Percentiles rank a stretch among this genome's conserved stretches.
Conservation (phyloP, 306 rosid genomes). For the Cicer yamashitae region DNA sequence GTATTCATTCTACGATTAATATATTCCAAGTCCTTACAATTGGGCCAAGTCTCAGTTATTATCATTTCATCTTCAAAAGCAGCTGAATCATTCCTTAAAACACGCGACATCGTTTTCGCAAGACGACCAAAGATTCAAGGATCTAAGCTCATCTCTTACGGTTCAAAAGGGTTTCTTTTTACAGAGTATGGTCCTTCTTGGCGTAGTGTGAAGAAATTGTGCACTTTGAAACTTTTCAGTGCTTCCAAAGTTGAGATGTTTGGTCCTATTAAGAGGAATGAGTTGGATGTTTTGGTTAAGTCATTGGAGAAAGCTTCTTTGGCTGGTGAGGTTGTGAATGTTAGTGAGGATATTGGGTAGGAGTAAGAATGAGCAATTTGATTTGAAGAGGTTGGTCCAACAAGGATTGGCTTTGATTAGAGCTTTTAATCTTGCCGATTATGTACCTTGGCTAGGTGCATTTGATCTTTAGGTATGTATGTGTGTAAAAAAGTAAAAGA, state of each 20-base stretch:
- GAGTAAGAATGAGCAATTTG: constrained; percentile 6
- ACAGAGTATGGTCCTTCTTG: neutral
- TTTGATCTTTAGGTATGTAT: constrained; percentile 40
- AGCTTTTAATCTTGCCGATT: constrained; percentile 42
- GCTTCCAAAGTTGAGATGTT: constrained; percentile 27
- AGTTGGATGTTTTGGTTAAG: neutral
- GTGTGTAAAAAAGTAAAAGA: too few species aligned
- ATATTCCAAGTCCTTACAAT: neutral
- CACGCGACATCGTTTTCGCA: neutral
- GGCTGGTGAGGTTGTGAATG: neutral
- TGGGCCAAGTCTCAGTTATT: neutral
- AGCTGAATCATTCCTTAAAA: neutral
- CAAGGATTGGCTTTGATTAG: neutral
- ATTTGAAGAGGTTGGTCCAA: constrained; percentile 12
- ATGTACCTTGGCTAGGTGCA: constrained; percentile 13
- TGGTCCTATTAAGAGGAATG: constrained; percentile 21
- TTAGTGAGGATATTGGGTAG: constrained; percentile 13
- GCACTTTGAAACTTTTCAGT: constrained; percentile 35
- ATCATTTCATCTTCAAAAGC: neutral
- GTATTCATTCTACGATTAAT: neutral
- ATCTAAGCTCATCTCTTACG: neutral
- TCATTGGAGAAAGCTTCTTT: neutral
- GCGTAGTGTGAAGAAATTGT: constrained; percentile 42
- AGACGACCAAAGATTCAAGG: neutral
- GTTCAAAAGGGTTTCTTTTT: neutral